Conservation (phyloP, 1,139 yeast genomes). For the Pneumocystis oryctolagi region DNA sequence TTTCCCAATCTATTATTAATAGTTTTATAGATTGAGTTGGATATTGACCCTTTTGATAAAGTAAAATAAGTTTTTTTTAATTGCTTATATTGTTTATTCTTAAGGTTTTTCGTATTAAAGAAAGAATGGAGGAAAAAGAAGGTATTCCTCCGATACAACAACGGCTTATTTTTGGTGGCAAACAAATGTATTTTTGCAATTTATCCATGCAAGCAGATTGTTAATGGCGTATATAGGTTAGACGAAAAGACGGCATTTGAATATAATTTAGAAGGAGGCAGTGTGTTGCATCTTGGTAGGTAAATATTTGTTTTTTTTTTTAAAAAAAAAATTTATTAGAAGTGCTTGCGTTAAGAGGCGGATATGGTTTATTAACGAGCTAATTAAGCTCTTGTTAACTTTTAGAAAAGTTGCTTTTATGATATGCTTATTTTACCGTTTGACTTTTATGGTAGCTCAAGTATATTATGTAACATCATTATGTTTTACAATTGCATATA, state of each 20-base stretch:
- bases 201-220: conserved; percentile 12
- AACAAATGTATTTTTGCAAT: conserved; percentile 44
- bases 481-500: neutral
- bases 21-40: conserved; percentile 46
- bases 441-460: neutral
- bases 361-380: neutral
- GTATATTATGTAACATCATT: neutral
- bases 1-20: conserved; percentile 1
- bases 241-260: conserved; percentile 57
- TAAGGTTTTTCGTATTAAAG: conserved; percentile 65
- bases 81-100: neutral
- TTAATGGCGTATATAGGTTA: conserved; percentile 27
- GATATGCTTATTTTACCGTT: neutral
- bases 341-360: neutral
- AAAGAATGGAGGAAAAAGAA: conserved; percentile 87
- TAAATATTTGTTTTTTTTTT: neutral
- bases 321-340: neutral
- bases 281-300: conserved; percentile 59
- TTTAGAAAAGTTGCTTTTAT: neutral
- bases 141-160: conserved; percentile 97
- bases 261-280: conserved; percentile 50
- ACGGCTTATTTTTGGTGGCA: conserved; percentile 76
- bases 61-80: conserved; percentile 22
- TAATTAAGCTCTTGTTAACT: neutral
- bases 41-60: conserved; percentile 60